Conservation (phyloP, 2,329 filamentous ascomycete species). For the Alternaria sp. region DNA sequence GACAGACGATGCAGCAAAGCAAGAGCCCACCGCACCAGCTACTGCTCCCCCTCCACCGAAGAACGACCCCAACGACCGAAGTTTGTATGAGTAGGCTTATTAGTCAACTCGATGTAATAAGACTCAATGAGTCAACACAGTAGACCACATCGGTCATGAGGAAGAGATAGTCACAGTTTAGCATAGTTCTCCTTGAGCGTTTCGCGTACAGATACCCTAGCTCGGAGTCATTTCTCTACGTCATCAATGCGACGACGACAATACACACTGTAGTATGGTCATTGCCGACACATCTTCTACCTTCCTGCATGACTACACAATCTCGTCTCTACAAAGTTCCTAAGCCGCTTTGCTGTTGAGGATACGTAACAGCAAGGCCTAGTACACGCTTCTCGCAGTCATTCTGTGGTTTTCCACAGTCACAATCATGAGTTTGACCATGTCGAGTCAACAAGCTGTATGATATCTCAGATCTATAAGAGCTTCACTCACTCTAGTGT, state of each 20-base stretch:
- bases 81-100: slow-evolving; percentile 24
- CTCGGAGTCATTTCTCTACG: not conserved
- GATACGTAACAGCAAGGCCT: too few relatives aligned
- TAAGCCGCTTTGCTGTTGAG: too few relatives aligned
- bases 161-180: not conserved
- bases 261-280: not conserved
- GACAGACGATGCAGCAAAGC: not conserved
- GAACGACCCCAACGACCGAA: slow-evolving; percentile 22
- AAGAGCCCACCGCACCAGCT: slow-evolving; percentile 3
- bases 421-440: too few relatives aligned
- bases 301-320: too few relatives aligned
- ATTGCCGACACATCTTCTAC: not conserved
- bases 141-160: not conserved
- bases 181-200: not conserved
- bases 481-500: too few relatives aligned
- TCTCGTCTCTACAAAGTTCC: too few relatives aligned
- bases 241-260: too few relatives aligned
- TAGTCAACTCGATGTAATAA: not conserved
- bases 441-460: too few relatives aligned
- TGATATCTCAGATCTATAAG: too few relatives aligned
- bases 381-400: too few relatives aligned
- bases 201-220: slow-evolving; percentile 5
- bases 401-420: too few relatives aligned
- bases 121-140: not conserved
- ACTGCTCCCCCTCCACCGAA: slow-evolving; percentile 12